Percentiles rank a stretch among this genome's conserved stretches.
Evolutionary conservation across 2,329 filamentous ascomycete genomes (phyloP).

Genomic region (Thielaviopsis euricoi): DNA sequence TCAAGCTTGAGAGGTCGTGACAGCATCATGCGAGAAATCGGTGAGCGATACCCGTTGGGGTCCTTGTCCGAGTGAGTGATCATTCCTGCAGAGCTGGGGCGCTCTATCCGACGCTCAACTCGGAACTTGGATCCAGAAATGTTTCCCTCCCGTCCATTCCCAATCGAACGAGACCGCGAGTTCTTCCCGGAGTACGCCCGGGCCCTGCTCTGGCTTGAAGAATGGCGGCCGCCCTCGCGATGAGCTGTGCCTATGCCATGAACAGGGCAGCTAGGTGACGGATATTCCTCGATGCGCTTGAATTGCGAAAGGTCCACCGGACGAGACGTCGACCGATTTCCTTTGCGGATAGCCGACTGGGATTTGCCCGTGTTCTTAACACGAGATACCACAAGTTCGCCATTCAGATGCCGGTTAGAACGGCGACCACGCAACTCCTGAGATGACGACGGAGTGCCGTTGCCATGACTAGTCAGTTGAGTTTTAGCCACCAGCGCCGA

Average conservation of each 20-base stretch:
- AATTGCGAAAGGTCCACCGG: slow-evolving; percentile 9
- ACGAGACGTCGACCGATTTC: not conserved
- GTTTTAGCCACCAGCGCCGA: not conserved
- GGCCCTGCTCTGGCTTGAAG: not conserved
- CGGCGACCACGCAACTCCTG: not conserved
- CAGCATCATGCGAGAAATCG: not conserved
- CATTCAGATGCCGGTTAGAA: not conserved
- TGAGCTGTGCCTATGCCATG: slow-evolving; percentile 5
- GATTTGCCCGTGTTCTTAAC: not conserved
- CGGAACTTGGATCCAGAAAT: too few species aligned
- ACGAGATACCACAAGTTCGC: not conserved
- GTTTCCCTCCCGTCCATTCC: too few species aligned
- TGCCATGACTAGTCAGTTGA: not conserved
- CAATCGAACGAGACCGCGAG: slow-evolving; percentile 1
- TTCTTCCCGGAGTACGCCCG: not conserved
- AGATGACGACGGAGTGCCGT: not conserved
- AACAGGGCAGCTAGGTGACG: slow-evolving; percentile 9
- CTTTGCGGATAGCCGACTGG: not conserved
- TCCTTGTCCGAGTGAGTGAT: not conserved
- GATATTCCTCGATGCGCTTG: slow-evolving; percentile 10
- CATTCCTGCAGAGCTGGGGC: not conserved
- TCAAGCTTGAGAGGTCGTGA: not conserved
- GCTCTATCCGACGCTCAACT: too few species aligned
- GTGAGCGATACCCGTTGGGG: not conserved
- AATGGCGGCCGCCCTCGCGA: not conserved